These are phyloP conservation scores for Lipomyces oligophaga DNA, from an alignment of 805 yeast species.

Conservation along the genomic window DNA sequence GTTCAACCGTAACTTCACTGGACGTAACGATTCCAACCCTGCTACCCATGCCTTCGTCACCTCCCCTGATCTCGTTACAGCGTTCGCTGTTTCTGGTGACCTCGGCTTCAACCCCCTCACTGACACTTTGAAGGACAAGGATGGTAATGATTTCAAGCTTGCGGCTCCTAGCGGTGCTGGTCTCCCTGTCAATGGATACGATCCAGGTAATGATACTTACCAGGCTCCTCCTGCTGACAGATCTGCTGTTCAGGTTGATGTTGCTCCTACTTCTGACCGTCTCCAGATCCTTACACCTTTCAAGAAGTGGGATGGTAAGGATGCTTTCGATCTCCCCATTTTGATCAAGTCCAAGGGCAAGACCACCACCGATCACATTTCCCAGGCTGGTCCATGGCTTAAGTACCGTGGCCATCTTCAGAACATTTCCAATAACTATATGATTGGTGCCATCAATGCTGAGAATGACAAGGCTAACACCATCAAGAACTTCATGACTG, in stretches of 20 bases:
- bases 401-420: conserved; percentile 97
- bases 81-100: conserved; percentile 92
- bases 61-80: conserved; percentile 97
- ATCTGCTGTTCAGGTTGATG: conserved; percentile 53
- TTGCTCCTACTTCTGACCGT: conserved; percentile 88
- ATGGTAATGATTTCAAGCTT: conserved; percentile 75
- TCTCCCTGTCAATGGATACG: conserved; percentile 68
- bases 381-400: conserved; percentile 98
- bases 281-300: conserved; percentile 89
- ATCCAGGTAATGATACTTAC: conserved; percentile 59
- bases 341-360: conserved; percentile 92
- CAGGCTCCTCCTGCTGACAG: conserved; percentile 61
- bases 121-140: conserved; percentile 66
- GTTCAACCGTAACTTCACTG: conserved; percentile 95
- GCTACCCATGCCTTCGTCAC: conserved; percentile 96
- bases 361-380: conserved; percentile 97
- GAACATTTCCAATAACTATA: conserved; percentile 89
- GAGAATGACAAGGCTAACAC: conserved; percentile 95
- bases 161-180: conserved; percentile 62
- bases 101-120: conserved; percentile 87
- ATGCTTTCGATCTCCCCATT: conserved; percentile 62
- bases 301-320: conserved; percentile 79
- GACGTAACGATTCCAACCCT: conserved; percentile 98
- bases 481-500: conserved; percentile 75
- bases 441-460: conserved; percentile 94